Evolutionary conservation across 2,329 filamentous ascomycete species (phyloP).

Genomic region (Beauveria brongniartii): DNA sequence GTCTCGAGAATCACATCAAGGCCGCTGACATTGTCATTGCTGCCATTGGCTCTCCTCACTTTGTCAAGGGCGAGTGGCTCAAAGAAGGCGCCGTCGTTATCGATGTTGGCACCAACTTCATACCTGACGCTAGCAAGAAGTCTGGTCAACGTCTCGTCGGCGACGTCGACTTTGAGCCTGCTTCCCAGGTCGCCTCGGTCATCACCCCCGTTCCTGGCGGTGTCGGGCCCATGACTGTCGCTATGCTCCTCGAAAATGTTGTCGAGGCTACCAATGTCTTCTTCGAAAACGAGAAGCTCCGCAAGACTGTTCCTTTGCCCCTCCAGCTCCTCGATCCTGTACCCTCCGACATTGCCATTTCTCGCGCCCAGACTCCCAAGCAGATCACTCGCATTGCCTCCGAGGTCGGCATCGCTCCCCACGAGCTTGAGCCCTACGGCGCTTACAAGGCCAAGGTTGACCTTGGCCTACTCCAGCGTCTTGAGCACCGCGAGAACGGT

Average conservation of each 20-base stretch:
- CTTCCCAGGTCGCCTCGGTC: conserved; percentile 75
- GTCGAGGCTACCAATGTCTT: conserved; percentile 75
- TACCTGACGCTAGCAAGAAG: conserved; percentile 82
- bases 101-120: conserved; percentile 95
- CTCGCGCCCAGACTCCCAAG: conserved; percentile 84
- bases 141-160: conserved; percentile 87
- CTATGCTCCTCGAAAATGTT: conserved; percentile 95
- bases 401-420: conserved; percentile 79
- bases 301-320: conserved; percentile 74
- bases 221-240: conserved; percentile 97
- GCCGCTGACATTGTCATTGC: conserved; percentile 83
- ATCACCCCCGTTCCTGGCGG: conserved; percentile 96
- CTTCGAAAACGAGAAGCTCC: conserved; percentile 74
- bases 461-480: conserved; percentile 68
- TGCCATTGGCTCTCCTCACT: conserved; percentile 79
- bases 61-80: conserved; percentile 91
- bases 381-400: conserved; percentile 75
- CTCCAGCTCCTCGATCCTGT: conserved; percentile 73
- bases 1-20: conserved; percentile 67
- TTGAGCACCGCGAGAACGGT: conserved; percentile 81
- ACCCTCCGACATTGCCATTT: conserved; percentile 93
- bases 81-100: conserved; percentile 95
- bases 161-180: conserved; percentile 87
- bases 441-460: conserved; percentile 95
- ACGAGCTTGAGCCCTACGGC: conserved; percentile 91